A percentile compares a stretch with the other conserved stretches of the same genome.
phyloP scores from a whole-genome alignment of 1,284 basidiomycete species.

The Sanghuangporus baumii region DNA sequence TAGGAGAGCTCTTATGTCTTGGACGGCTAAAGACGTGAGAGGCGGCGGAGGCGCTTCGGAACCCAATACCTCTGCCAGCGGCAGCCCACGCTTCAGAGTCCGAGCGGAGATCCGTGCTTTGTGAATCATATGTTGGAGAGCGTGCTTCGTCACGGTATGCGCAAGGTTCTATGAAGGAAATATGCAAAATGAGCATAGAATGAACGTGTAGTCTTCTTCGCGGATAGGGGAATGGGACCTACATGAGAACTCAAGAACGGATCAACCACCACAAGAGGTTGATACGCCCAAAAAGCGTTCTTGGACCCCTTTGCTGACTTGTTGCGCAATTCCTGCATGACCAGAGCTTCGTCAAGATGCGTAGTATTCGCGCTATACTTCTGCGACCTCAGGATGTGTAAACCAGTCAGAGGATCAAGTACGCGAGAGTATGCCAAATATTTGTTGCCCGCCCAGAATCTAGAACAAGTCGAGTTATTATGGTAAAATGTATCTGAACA shows the following conservation, averaged over 20 bases:
- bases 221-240: background rate
- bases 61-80: conserved; percentile 13
- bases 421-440: background rate
- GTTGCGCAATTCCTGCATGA: background rate
- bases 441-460: background rate
- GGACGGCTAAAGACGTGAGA: background rate
- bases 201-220: background rate
- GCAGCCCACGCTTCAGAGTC: conserved; percentile 9
- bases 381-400: background rate
- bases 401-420: background rate
- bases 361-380: background rate
- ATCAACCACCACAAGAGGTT: conserved; percentile 17
- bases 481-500: background rate
- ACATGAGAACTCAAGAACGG: conserved; percentile 19
- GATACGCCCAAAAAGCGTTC: conserved; percentile 9
- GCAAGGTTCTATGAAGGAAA: conserved; percentile 16
- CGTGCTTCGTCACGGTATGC: conserved; percentile 12
- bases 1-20: background rate
- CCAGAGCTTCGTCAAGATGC: background rate
- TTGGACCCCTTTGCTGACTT: background rate
- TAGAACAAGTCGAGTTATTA: background rate
- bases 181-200: background rate
- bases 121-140: conserved; percentile 5
- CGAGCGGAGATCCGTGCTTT: background rate
- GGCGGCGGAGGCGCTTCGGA: background rate